Base-by-base conservation (phyloP, 1,284 basidiomycete genomes). In the Trichosporon inkin region DNA sequence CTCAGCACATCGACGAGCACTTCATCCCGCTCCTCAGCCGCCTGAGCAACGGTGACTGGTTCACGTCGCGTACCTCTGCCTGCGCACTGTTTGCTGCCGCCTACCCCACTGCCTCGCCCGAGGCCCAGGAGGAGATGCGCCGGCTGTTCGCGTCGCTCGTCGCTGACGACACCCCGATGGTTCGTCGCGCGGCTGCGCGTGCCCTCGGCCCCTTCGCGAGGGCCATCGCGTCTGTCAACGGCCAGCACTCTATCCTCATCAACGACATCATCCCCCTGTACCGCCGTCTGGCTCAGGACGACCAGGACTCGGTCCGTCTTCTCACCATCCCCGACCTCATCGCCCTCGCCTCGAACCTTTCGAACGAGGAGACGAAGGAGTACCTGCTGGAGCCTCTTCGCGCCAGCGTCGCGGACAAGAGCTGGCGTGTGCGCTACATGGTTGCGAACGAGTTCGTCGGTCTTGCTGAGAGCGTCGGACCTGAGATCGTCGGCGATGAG, bases 391-490 rank as follows among this genome's bases (percentile, higher is more conserved):
- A 89, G 65, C 88, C 91, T 72, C 89, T 99, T 77, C 85, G 90
- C 73, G 84, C 89, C 68, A 88, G 88, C 68, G 89, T 96, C 56
- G 83, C 86, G 24, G 96, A 99, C 79, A 97, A 97, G 83, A 95
- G 92, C 77, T 99, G 96, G 96, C 84, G 96, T 69, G 96, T 99
- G 55, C 84, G 96, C 71, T 99, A 98, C 80, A 99, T 99, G 95
- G 92, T 94, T 16, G 96, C 95, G 6, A 94, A 88, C 69, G 91
- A 99, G 79, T 99, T 99, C 80, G 96, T 99, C 66, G 90, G 65
- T 16, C 84, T 99, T 38, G 93, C 96, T 2, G 89, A 94, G 72
- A 88, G 90, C 14, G 90, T 97, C 34, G 94, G 94, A 13, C 82
- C 85, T 66, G 92, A 94, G 54, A 85, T 99, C 59, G 90, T 98